Percentiles rank a stretch among this genome's conserved stretches.
Evolutionary conservation across 176 grass and related monocot genomes (phyloP).

Genomic region (Rhipidocladum racemiflorum): DNA sequence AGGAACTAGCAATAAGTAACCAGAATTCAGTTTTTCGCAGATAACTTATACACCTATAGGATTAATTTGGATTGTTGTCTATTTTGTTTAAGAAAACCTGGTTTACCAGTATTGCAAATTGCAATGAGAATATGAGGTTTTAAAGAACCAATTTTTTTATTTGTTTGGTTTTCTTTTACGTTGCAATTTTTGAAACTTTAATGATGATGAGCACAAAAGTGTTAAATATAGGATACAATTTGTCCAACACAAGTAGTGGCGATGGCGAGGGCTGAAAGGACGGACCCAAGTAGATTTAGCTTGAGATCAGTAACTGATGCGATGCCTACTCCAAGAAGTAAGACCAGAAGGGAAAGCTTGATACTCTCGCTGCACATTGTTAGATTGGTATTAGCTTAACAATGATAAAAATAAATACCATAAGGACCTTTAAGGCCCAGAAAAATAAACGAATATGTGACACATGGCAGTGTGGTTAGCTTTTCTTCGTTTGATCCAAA

Average conservation of each 20-base stretch:
- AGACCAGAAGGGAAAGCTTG: slow-evolving; percentile 83
- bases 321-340: slow-evolving; percentile 95
- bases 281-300: slow-evolving; percentile 84
- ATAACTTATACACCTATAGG: not conserved
- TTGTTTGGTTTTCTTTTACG: not conserved
- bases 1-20: slow-evolving; percentile 13
- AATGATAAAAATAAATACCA: slow-evolving; percentile 18
- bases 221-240: slow-evolving; percentile 82
- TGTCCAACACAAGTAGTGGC: slow-evolving; percentile 94
- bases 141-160: not conserved
- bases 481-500: slow-evolving; percentile 21
- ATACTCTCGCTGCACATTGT: slow-evolving; percentile 74
- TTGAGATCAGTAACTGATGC: slow-evolving; percentile 97
- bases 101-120: slow-evolving; percentile 12
- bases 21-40: not conserved
- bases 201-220: not conserved
- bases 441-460: not conserved
- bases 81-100: slow-evolving; percentile 7
- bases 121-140: not conserved
- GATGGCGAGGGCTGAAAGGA: slow-evolving; percentile 87
- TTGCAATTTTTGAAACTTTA: slow-evolving; percentile 18
- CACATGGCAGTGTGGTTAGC: not conserved
- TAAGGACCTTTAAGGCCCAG: not conserved
- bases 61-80: slow-evolving; percentile 12
- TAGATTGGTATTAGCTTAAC: slow-evolving; percentile 37